These are phyloP conservation scores for Monosporozyma aquatica DNA, from an alignment of 805 yeast genomes.

Conservation along the genomic window DNA sequence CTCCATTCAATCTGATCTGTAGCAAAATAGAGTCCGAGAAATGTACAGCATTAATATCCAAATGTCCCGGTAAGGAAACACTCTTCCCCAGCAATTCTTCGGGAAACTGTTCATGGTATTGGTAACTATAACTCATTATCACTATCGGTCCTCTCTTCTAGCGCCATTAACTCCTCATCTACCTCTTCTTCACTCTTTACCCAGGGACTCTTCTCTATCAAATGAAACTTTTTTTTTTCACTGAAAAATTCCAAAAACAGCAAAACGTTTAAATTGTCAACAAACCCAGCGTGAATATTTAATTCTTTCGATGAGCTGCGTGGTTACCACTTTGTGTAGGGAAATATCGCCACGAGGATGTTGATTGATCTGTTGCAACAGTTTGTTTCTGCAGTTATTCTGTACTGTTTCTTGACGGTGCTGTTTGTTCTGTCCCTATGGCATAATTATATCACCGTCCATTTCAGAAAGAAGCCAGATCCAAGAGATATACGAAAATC, in stretches of 20 bases:
- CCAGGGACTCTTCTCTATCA: no score
- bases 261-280: neutral
- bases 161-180: neutral
- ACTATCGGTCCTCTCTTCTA: neutral
- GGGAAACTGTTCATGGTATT: neutral
- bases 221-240: neutral
- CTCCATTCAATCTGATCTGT: conserved; percentile 26
- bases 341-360: no score
- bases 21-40: conserved; percentile 21
- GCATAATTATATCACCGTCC: conserved; percentile 24
- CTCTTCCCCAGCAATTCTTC: neutral
- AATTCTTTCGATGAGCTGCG: neutral
- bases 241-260: neutral
- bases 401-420: conserved; percentile 15
- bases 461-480: conserved; percentile 18
- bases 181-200: no score
- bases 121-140: neutral
- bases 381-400: conserved; percentile 5
- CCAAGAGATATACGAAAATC: conserved; percentile 27
- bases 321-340: no score
- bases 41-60: conserved; percentile 16
- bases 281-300: no score
- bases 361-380: conserved; percentile 7
- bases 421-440: conserved; percentile 25
- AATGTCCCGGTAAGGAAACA: neutral